These are phyloP conservation scores for Clonostachys rhizophaga DNA, from an alignment of 2,329 filamentous ascomycete species.

Conservation along the genomic window DNA sequence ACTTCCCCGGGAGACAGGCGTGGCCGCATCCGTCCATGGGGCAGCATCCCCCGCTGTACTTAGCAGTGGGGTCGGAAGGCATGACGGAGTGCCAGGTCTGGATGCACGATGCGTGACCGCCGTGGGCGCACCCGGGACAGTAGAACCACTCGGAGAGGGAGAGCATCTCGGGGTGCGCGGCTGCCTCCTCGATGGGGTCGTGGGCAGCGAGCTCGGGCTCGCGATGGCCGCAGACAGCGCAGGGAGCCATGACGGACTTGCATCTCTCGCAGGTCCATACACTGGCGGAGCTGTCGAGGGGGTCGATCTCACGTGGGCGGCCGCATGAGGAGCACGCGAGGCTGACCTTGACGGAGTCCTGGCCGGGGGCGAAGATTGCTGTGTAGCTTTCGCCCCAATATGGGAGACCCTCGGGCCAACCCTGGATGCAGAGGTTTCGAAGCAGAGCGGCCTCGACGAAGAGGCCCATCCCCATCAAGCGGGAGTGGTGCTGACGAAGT, in stretches of 20 bases:
- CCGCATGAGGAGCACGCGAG: constrained; percentile 52
- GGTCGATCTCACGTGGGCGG: constrained; percentile 50
- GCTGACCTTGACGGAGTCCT: constrained; percentile 47
- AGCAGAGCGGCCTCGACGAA: constrained; percentile 58
- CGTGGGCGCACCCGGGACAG: constrained; percentile 58
- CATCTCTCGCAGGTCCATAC: constrained; percentile 59
- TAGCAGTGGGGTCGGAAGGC: constrained; percentile 10
- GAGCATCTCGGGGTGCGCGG: constrained; percentile 7
- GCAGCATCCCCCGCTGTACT: constrained; percentile 52
- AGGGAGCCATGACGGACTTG: constrained; percentile 44
- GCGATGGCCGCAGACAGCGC: constrained; percentile 54
- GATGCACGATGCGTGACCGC: constrained; percentile 57
- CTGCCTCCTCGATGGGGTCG: constrained; percentile 19
- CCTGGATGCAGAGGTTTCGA: constrained; percentile 55
- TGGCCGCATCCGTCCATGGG: constrained; percentile 63
- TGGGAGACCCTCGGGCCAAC: constrained; percentile 43
- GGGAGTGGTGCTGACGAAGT: constrained; percentile 53
- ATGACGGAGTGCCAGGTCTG: constrained; percentile 47
- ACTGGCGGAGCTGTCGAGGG: constrained; percentile 31
- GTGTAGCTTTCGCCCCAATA: constrained; percentile 53
- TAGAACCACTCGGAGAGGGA: constrained; percentile 53
- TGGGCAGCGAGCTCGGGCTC: constrained; percentile 38
- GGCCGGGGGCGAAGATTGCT: constrained; percentile 46
- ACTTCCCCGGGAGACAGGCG: constrained; percentile 54
- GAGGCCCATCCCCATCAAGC: constrained; percentile 53